phyloP scores from a whole-genome alignment of 139 green algal species.

The Picochlorum sp. region DNA sequence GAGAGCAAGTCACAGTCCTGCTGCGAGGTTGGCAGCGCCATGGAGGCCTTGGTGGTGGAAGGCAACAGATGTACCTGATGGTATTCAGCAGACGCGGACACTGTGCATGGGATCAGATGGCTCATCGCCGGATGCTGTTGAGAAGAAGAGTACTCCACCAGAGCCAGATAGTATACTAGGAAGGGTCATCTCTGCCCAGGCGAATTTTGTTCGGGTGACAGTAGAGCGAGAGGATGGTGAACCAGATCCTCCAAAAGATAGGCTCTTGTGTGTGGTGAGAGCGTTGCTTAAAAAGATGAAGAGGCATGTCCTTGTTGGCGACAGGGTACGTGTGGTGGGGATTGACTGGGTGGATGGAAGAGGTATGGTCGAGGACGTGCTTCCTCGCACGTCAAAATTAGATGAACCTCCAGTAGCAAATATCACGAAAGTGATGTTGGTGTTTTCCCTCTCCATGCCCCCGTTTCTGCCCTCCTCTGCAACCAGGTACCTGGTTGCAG shows the following conservation, averaged over 20 bases:
- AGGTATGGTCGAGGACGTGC: constrained; percentile 68
- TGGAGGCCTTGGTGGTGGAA: too few species aligned
- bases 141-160: too few species aligned
- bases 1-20: too few species aligned
- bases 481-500: constrained; percentile 78
- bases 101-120: too few species aligned
- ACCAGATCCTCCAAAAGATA: constrained; percentile 3
- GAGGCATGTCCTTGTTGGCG: constrained; percentile 77
- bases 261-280: constrained; percentile 80
- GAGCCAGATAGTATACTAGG: background rate
- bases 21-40: too few species aligned
- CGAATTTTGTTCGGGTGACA: constrained; percentile 71
- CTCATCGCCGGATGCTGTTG: too few species aligned
- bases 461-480: constrained; percentile 63
- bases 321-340: constrained; percentile 58
- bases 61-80: too few species aligned
- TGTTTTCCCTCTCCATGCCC: constrained; percentile 71
- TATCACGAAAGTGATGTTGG: constrained; percentile 80
- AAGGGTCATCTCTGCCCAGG: constrained; percentile 70
- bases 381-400: constrained; percentile 52
- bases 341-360: constrained; percentile 73
- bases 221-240: constrained; percentile 8
- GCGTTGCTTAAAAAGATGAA: constrained; percentile 87
- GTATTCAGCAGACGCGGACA: too few species aligned
- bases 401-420: constrained; percentile 84